Base-by-base conservation (phyloP, 805 yeast species). In the Grigorovia jiainica region DNA sequence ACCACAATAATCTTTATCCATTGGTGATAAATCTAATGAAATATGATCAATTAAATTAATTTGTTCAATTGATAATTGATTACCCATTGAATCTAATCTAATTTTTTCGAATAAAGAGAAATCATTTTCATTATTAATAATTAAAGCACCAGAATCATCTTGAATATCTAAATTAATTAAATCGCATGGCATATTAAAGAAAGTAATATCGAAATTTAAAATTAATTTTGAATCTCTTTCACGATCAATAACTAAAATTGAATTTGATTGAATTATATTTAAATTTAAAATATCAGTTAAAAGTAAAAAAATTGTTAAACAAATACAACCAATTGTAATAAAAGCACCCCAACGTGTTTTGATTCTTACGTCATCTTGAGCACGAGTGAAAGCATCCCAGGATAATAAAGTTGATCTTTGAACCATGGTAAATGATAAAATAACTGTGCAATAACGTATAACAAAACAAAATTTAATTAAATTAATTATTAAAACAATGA, bases 321-420 rank as follows among this genome's bases (percentile, higher is more conserved):
- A 39, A 2, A 78, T 54, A 55, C 95, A 82, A 4, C 76, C 66
- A 34, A 92, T 55, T 4, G 97, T 87, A 52, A 92, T 83, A 21
- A 87, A 53, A 2, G 96, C 98, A 42, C 98, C 98, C 3, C 90
- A 72, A 4, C 89, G 72, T 2, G 98, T 92, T 48, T 82, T 78
- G 45, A 92, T 76, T 39, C 85, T 74, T 8, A 95, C 94, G 60
- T 92, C 98, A 55, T 90, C 97, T 25, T 86, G 87, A 7, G 97
- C 85, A 61, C 87, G 89, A 20, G 95, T 76, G 60, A 90, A 89
- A 13, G 92, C 95, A 62, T 89, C 97, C 45, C 84, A 66, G 34
- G 80, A 76, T 38, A 84, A 45, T 29, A 68, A 53, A n/a, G 59
- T 52, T 11, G 56, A 58, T 45, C 45, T 55, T 48, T 52, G 56